A percentile compares a stretch with the other conserved stretches of the same genome.
phyloP scores from a whole-genome alignment of 306 rosid species.

The Delonix regia region DNA sequence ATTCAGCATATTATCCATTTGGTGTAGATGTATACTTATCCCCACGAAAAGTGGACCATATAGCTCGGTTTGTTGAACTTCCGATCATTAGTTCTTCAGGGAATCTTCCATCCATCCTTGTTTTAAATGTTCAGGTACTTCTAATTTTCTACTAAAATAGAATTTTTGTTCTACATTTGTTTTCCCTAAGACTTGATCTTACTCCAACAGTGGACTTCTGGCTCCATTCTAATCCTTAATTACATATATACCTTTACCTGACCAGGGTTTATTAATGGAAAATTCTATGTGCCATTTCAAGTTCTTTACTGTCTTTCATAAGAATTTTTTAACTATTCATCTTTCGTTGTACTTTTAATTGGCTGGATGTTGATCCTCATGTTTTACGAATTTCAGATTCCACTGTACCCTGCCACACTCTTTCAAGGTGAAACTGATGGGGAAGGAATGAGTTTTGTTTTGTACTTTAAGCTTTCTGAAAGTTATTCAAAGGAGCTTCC shows the following conservation, averaged over 20 bases:
- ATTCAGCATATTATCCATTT: constrained; percentile 89
- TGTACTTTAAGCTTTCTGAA: constrained; percentile 92
- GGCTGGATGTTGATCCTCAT: constrained; percentile 26
- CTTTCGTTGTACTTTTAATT: background rate
- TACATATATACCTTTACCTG: background rate
- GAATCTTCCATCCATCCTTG: constrained; percentile 79
- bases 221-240: constrained; percentile 19
- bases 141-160: constrained; percentile 16
- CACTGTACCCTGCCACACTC: constrained; percentile 77
- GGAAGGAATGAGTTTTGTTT: constrained; percentile 86
- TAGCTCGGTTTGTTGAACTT: constrained; percentile 83
- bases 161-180: background rate
- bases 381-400: constrained; percentile 63
- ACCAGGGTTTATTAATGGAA: background rate
- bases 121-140: constrained; percentile 94
- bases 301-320: background rate
- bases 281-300: background rate
- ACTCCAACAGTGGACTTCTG: background rate
- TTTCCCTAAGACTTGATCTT: background rate
- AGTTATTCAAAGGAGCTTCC: constrained; percentile 84
- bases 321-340: background rate
- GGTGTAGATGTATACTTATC: constrained; percentile 96
- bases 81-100: constrained; percentile 61
- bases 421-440: constrained; percentile 97
- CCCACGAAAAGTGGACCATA: constrained; percentile 78